Evolutionary conservation across 768 basidiomycete genomes (phyloP), one percentile per base, ranked within the genome.

Genomic region (Polyporus arcularius): DNA sequence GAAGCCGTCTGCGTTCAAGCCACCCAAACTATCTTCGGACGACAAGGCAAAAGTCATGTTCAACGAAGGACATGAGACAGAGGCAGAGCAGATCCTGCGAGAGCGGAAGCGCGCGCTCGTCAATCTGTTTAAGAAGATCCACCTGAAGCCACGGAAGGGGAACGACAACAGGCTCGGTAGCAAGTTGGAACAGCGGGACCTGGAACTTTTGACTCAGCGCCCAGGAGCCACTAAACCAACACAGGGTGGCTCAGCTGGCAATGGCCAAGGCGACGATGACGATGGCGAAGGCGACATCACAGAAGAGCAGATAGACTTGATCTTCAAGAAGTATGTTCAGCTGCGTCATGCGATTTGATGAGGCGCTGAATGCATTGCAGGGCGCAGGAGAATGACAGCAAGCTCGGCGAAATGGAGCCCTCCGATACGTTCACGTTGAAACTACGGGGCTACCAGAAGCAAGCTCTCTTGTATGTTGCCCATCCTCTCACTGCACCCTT

Each of bases 371-470:
- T 28, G 16, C 65, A 50, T 21, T 48, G 42, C 55, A 96, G 95
- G 70, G 96, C 96, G 1, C 94, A 95, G 71, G 82, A 81, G 67
- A 83, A 93, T 61, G 96, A 97, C 69, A 82, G 76, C 28, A 76
- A 76, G 14, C 83, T 98, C 79, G 82, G 79, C 18, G 89, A 88
- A 72, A 94, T 92, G 86, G 87, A 95, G 35, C 92, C 95, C 6
- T 78, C 86, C 0, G 78, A 84, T 2, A 84, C 89, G 0, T 98
- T 98, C 71, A 80, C 82, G 0, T 75, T 96, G 39, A 86, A 79
- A 3, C 75, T 96, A 30, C 84, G 93, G 48, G 86, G 86, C 40
- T 98, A 98, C 74, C 96, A 98, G 70, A 96, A 94, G 70, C 96
- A 98, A 73, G 96, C 95, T 0, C 76, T 98, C 48, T 78, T 78